Evolutionary conservation across 352 stramenopile species (phyloP), one percentile per base, ranked within the genome.

Genomic region (Pythium vanterpoolii): DNA sequence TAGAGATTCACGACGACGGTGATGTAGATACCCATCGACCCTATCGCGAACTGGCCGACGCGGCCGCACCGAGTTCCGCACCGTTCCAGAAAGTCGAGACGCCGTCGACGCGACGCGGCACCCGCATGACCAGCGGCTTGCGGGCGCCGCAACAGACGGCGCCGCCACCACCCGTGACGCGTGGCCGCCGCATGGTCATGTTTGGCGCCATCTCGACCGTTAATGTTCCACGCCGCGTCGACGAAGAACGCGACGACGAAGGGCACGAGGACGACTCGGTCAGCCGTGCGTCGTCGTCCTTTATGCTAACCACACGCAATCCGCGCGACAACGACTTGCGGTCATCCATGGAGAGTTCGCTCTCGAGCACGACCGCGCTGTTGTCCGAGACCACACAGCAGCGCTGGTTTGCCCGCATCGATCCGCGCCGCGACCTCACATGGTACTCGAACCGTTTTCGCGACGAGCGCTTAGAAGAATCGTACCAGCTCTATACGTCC

Each of bases 401-500:
- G 48, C 44, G 52, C 3, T 83, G 72, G 73, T 76, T 76, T 48
- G 62, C 72, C 21, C 76, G 81, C 19, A 75, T 87, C 66, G 72
- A 87, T 52, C 79, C 76, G 48, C 59, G 68, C 4, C 65, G 76
- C 11, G 76, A 88, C 38, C 61, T 90, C 34, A 73, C 79, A 19
- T 64, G 74, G 18, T 44, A 84, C 23, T 87, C 74, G 47, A 91
- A 93, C 60, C 67, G 77, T 48, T 93, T 93, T 56, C 76, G 72
- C 27, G 80, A 91, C 64, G 67, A 79, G 30, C 68, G 78, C 18
- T 65, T 87, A 39, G 83, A 93, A 64, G 76, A 89, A 46, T 90
- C 81, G 42, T 93, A 90, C 56, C 83, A 93, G 50, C 60, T 93
- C 3, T 85, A 89, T 59, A 86, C 79, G 31, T 93, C 81, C n/a